Base-by-base conservation (phyloP, 345 rosid genomes). In the Heritiera littoralis region DNA sequence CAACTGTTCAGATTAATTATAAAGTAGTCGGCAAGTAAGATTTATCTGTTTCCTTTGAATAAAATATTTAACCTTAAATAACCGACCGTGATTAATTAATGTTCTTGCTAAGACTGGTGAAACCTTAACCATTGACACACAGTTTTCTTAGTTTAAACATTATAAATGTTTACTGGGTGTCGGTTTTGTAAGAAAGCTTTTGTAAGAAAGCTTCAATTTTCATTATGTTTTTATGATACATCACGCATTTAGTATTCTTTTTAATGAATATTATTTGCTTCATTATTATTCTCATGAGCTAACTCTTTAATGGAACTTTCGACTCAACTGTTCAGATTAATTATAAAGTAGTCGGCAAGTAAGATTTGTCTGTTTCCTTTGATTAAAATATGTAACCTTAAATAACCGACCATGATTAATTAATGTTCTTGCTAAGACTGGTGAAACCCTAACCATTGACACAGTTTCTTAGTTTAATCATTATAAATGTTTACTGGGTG, bases 31-130 rank as follows among this genome's bases (percentile, higher is more conserved):
- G 56, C 68, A 63, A 65, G 60, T 30, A 28, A 30, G 45, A 61
- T 45, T 49, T 63, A 51, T 30, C 71, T 1, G 65, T 32, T n/a
- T 45, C 45, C 23, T 76, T 45, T 48, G 43, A 76, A 64, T 63
- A 7, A 77, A 51, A 32, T 28, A 49, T 23, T 35, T 38, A 66
- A 64, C 59, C 60, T 64, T 51, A 35, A 45, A 13, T 52, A 2
- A 77, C 73, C 65, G 65, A 77, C 73, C 61, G 7, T 51, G 49
- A 66, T 77, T 51, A 66, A 61, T 13, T 75, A 63, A 45, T 59
- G 23, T 75, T 75, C 12, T 41, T 40, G 20, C 54, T 59, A 56
- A 58, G 66, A 59, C 66, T 4, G 43, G 12, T 59, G 52, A 59
- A 74, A 59, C 40, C 67, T 0, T 41, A 60, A 43, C 7, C 30